Percentiles rank a stretch among this genome's conserved stretches.
Evolutionary conservation across 345 rosid genomes (phyloP).

Genomic region (Eucalyptus tenuipes): DNA sequence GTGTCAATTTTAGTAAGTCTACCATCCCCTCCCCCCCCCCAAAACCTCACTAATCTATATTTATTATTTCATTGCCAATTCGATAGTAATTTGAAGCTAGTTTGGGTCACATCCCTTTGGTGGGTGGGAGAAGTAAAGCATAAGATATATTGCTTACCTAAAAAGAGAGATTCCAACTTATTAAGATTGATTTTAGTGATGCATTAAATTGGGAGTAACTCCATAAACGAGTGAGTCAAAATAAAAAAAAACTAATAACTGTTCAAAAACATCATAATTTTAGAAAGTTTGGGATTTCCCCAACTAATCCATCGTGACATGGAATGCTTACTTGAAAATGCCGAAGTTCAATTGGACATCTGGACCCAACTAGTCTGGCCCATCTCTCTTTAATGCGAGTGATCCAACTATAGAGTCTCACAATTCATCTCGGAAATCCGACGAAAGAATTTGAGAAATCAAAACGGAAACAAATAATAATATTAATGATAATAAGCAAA

Average conservation of each 20-base stretch:
- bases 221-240: not conserved
- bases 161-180: not conserved
- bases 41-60: not conserved
- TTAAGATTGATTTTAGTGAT: not conserved
- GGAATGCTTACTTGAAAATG: not conserved
- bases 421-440: not conserved
- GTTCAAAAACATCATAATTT: not conserved
- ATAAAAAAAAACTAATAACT: not conserved
- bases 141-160: not conserved
- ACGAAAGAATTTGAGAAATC: not conserved
- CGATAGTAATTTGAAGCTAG: not conserved
- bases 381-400: not conserved
- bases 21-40: rapidly evolving
- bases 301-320: not conserved
- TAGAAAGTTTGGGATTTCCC: not conserved
- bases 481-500: not conserved
- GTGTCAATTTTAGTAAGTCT: not conserved
- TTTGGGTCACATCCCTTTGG: not conserved
- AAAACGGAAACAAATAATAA: not conserved
- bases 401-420: rapidly evolving
- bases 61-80: not conserved
- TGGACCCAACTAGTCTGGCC: not conserved
- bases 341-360: not conserved
- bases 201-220: no score
- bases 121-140: not conserved